Percentiles rank a stretch among this genome's conserved stretches.
phyloP scores from a whole-genome alignment of 116 monocot species.

The Phalaenopsis hybrid region DNA sequence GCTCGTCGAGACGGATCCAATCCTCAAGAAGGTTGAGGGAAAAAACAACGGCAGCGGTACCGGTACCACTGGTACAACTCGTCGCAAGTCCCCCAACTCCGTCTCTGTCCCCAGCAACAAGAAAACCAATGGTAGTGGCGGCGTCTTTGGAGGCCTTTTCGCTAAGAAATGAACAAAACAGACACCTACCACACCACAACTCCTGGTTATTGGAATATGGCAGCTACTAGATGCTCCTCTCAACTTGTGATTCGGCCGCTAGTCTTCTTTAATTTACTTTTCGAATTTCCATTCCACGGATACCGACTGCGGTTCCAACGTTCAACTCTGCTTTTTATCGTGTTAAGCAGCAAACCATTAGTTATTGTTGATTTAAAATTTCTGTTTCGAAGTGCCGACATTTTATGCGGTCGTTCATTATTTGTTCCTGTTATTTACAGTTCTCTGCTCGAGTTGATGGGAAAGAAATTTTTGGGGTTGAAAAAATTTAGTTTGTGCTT shows the following conservation, averaged over 20 bases:
- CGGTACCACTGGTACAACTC: neutral
- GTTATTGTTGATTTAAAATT: too few species aligned
- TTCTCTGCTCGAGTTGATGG: too few species aligned
- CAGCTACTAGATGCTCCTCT: neutral
- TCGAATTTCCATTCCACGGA: too few species aligned
- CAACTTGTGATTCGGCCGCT: neutral
- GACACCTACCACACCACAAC: neutral
- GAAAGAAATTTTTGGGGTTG: too few species aligned
- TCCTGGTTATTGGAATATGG: neutral
- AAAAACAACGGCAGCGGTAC: conserved; percentile 17
- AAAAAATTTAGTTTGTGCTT: too few species aligned
- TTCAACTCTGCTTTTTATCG: too few species aligned
- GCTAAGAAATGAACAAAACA: conserved; percentile 47
- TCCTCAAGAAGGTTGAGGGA: conserved; percentile 65
- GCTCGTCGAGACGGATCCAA: conserved; percentile 79
- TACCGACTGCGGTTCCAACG: too few species aligned
- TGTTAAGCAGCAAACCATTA: too few species aligned
- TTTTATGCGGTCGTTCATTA: too few species aligned
- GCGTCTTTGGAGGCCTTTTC: conserved; percentile 67
- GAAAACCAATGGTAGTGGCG: conserved; percentile 20
- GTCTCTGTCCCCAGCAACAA: conserved; percentile 39
- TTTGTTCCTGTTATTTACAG: too few species aligned
- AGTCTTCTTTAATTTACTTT: too few species aligned
- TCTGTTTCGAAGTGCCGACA: too few species aligned
- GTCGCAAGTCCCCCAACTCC: conserved; percentile 30